Evolutionary conservation across 2,329 filamentous ascomycete genomes (phyloP), one percentile per base, ranked within the genome.

Genomic region (Diaporthe sp.): DNA sequence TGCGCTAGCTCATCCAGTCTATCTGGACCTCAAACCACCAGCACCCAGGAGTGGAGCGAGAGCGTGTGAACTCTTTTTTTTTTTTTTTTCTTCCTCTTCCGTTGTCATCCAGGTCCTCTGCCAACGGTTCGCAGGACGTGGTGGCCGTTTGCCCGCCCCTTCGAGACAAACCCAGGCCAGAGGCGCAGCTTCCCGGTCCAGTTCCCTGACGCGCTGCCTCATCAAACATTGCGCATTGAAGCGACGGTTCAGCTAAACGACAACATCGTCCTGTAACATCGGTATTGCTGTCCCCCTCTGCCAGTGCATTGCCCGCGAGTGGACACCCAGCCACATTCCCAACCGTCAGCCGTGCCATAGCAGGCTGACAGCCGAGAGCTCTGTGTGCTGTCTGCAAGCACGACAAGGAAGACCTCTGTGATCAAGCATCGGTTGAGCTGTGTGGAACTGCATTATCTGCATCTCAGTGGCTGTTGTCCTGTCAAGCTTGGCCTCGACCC

Each of bases 401-500:
- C 56, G 27, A 51, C 69, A 71, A 53, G 56, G 56, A 63, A 63
- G 27, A 30, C 44, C 56, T 53, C 37, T 63, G 69, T 71, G 69
- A 42, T 35, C 4, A 42, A 56, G 44, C 44, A 71, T 71, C 56
- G 44, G 37, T 17, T 61, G 37, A 25, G 44, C 44, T 63, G 25
- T 42, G 56, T 63, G 44, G 69, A 9, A 25, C 59, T 44, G 56
- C 70, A 35, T 55, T 53, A 22, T 47, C 59, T 25, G 61, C 73
- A 50, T 50, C 32, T 50, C 61, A 75, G 70, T 75, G 73, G 73
- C 50, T 63, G 61, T 58, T 65, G 44, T 68, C 47, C 9, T 4
- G 63, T 53, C 47, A 39, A 19, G 63, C 47, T 68, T 35, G 65
- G 50, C 56, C 50, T 70, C 32, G 51, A 59, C 53, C 73, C 65